Evolutionary conservation across 352 stramenopile genomes (phyloP), one percentile per base, ranked within the genome.

Genomic region (Thraustochytrium sp.): DNA sequence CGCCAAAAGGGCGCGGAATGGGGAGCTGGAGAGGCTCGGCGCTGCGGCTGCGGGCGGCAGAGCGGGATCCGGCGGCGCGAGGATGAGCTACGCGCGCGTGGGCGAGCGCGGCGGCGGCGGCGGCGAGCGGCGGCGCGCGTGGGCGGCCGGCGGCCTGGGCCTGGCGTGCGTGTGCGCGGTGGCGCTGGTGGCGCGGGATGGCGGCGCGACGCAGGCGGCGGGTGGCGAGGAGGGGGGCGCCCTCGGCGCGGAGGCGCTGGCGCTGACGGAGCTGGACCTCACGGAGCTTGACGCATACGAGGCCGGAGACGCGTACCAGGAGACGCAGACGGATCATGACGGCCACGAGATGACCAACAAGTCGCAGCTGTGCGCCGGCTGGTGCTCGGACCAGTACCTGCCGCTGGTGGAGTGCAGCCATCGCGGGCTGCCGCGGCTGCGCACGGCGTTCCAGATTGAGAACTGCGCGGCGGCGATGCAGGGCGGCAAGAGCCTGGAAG

Each of bases 361-460:
- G 44, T 75, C 63, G 44, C 26, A 40, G 21, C 68, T 80, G 13
- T 80, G 68, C 51, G 26, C 31, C 23, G 53, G 68, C 13, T 80
- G 68, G 68, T 80, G 68, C 51, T 11, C 44, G 26, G 4, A 38
- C 44, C 48, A 80, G 68, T 72, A 63, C 13, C 53, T 80, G 3
- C 34, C 31, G 23, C 68, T 80, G 18, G 44, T 80, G 8, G 68
- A 80, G 18, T 80, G 68, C 51, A 38, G 5, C 8, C 42, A 64
- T 16, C 31, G 42, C 18, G 68, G 68, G 44, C 37, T 80, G 42
- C 34, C 31, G 5, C 42, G 68, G 26, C 46, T 80, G 46, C 48
- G 53, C 2, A 13, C 46, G 37, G 68, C 68, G 23, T 80, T 80
- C 38, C 68, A 80, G 53, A 80, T 80, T 31, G 68, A 80, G 38